Evolutionary conservation across 805 yeast genomes (phyloP).

Genomic region (Wickerhamiella sorbophila): DNA sequence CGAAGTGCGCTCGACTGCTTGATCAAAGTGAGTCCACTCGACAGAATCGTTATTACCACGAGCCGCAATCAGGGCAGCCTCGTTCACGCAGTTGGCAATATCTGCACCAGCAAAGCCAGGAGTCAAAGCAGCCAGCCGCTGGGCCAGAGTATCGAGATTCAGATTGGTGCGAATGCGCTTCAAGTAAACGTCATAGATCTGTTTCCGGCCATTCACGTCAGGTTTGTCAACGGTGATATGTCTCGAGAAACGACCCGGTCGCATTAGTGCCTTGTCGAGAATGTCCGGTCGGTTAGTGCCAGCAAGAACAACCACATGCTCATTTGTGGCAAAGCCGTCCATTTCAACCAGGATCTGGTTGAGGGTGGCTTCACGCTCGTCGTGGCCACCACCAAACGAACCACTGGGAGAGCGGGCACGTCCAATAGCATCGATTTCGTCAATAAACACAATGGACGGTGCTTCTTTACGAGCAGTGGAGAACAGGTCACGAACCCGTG

Average conservation of each 20-base stretch:
- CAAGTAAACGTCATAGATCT: constrained; percentile 79
- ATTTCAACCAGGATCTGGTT: constrained; percentile 94
- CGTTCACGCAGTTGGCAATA: constrained; percentile 92
- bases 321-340: constrained; percentile 90
- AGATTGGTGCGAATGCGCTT: constrained; percentile 48
- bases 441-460: constrained; percentile 91
- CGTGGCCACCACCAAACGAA: constrained; percentile 60
- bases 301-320: constrained; percentile 91
- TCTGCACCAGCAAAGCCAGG: constrained; percentile 99
- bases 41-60: constrained; percentile 62
- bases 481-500: constrained; percentile 91
- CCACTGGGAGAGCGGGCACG: constrained; percentile 52
- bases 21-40: constrained; percentile 70
- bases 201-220: constrained; percentile 88
- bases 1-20: constrained; percentile 92
- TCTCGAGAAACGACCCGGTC: constrained; percentile 97
- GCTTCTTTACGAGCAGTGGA: constrained; percentile 85
- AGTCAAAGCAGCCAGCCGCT: constrained; percentile 85
- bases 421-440: constrained; percentile 99
- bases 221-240: constrained; percentile 87
- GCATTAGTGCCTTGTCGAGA: constrained; percentile 77
- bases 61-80: constrained; percentile 95
- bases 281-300: constrained; percentile 96
- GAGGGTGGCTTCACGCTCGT: constrained; percentile 91
- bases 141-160: constrained; percentile 47